phyloP scores from a whole-genome alignment of 371 early-diverging fungal species.

The Mortierella sp. region DNA sequence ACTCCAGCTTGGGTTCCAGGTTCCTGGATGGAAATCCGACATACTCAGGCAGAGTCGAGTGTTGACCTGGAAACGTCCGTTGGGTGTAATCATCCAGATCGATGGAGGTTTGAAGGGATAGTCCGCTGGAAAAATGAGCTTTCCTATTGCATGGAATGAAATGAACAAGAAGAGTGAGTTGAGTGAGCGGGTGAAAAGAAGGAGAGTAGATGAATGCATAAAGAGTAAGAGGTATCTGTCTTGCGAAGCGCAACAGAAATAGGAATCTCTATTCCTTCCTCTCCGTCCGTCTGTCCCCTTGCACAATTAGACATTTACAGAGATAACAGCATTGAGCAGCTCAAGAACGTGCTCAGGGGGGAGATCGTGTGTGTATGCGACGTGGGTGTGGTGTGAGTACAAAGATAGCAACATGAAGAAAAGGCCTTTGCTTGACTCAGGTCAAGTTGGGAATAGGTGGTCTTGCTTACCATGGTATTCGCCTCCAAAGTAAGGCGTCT shows the following conservation, averaged over 20 bases:
- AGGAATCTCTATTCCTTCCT: neutral
- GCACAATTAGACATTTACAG: neutral
- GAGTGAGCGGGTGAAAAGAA: neutral
- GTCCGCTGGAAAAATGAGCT: constrained; percentile 93
- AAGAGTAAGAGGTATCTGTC: neutral
- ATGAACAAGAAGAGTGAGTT: neutral
- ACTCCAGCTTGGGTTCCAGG: constrained; percentile 98
- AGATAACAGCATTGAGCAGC: constrained; percentile 5
- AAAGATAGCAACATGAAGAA: neutral
- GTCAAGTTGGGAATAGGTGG: neutral
- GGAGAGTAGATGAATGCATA: constrained; percentile 14
- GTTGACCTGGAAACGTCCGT: constrained; percentile 92
- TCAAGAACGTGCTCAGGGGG: constrained; percentile 16
- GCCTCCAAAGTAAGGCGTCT: constrained; percentile 90
- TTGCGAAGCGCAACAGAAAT: neutral
- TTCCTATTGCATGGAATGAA: constrained; percentile 58
- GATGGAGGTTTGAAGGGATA: constrained; percentile 97
- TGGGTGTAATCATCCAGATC: constrained; percentile 96
- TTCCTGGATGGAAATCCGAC: constrained; percentile 93
- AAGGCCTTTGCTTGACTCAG: neutral
- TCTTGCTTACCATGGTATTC: constrained; percentile 89
- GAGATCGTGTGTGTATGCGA: neutral
- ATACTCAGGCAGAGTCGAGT: constrained; percentile 94
- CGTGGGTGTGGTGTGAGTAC: neutral
- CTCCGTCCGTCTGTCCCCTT: neutral